Conservation (phyloP, 129 eudicot species). For the Apium graveolens region DNA sequence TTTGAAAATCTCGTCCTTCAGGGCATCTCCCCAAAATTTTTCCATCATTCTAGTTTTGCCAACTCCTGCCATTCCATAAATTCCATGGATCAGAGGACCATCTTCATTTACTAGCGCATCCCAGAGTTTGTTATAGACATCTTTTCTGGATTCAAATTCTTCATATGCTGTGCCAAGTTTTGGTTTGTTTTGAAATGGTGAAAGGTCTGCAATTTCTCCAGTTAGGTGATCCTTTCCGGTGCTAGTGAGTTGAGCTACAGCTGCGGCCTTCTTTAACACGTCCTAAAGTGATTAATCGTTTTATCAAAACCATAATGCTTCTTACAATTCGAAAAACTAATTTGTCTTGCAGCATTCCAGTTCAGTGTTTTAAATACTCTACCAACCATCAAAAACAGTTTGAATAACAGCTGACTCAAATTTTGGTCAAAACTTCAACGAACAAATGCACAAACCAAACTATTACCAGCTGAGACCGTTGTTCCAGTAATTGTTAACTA, state of each 20-base stretch:
- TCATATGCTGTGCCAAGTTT: neutral
- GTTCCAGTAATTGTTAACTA: too few relatives aligned
- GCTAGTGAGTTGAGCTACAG: neutral
- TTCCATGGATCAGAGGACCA: neutral
- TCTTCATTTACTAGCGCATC: neutral
- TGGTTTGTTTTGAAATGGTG: neutral
- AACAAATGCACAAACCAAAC: too few relatives aligned
- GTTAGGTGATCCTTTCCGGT: neutral
- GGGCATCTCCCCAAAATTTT: neutral
- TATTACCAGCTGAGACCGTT: too few relatives aligned
- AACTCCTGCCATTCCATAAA: neutral
- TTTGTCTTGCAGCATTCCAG: conserved; percentile 28
- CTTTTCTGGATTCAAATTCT: neutral
- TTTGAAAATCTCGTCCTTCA: neutral
- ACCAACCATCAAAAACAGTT: conserved; percentile 21
- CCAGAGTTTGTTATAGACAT: neutral
- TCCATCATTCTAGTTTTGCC: neutral
- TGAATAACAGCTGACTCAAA: too few relatives aligned
- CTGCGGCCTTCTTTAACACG: neutral
- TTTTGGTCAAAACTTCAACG: too few relatives aligned
- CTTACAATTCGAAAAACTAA: conserved; percentile 15
- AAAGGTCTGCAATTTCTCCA: neutral
- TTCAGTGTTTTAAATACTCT: conserved; percentile 26
- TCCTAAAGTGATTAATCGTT: conserved; percentile 21
- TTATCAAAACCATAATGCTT: conserved; percentile 23